Evolutionary conservation across 169 alveolate species (phyloP), one percentile per base, ranked within the genome.

Genomic region (Perkinsus olseni): DNA sequence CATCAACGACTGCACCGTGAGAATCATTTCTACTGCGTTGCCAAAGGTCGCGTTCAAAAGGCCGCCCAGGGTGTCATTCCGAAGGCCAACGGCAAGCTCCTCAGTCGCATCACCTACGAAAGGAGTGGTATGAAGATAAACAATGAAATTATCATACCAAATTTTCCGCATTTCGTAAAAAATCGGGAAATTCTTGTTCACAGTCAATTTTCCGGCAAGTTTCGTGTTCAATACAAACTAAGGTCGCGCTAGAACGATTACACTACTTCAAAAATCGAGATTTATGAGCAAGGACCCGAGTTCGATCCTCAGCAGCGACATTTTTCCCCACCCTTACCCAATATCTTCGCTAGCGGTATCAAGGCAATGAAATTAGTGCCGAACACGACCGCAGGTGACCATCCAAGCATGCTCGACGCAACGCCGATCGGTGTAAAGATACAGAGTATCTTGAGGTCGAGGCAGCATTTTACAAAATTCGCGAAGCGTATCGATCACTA

Each of bases 41-140:
- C 99, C 99, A 92, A 97, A 97, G 10, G 98, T 96, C 36, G 98
- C 98, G 92, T 97, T 97, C 94, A 97, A 91, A 91, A 97, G 96
- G 0, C 98, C 98, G 11, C 98, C 98, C 50, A 91, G 13, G 21
- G 92, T 91, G 28, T n/a, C 92, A 36, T 40, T 91, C 37, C 8
- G 6, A 3, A 91, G 39, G 17, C 92, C 92, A 40, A 96, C 93
- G 38, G 98, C 97, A 91, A 97, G 93, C 93, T 96, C 98, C 94
- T 96, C 98, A 13, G 98, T 97, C 91, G 96, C 96, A 38, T 94
- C 93, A 0, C 98, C 50, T 40, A 40, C n/a, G n/a, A n/a, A n/a
- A n/a, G n/a, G n/a, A n/a, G n/a, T n/a, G n/a, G n/a, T n/a, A n/a
- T n/a, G n/a, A n/a, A n/a, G n/a, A n/a, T n/a, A n/a, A n/a, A n/a